These are phyloP conservation scores for Agaricales sp. DNA, from an alignment of 1,284 basidiomycete genomes.

Conservation along the genomic window DNA sequence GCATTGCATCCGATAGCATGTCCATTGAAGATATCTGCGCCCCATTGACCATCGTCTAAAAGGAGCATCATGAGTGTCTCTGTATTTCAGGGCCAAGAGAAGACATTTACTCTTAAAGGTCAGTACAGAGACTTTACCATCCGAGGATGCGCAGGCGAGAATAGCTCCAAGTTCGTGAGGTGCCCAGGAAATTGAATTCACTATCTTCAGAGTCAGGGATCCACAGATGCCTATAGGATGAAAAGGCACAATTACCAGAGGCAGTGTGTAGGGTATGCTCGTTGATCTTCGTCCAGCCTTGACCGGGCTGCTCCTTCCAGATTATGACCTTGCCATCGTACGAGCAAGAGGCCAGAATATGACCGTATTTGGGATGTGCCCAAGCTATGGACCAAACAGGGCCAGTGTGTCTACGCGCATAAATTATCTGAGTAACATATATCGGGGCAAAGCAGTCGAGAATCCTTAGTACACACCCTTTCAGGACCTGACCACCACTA, in stretches of 20 bases:
- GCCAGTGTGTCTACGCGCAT: slow-evolving; percentile 74
- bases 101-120: slow-evolving; percentile 86
- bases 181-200: slow-evolving; percentile 98
- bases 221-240: not conserved
- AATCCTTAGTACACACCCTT: slow-evolving; percentile 50
- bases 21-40: slow-evolving; percentile 90
- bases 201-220: slow-evolving; percentile 27
- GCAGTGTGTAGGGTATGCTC: slow-evolving; percentile 94
- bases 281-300: slow-evolving; percentile 89
- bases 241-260: slow-evolving; percentile 50
- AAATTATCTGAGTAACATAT: not conserved
- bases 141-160: slow-evolving; percentile 95
- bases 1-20: slow-evolving; percentile 97
- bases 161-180: slow-evolving; percentile 96
- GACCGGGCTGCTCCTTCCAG: slow-evolving; percentile 83
- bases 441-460: not conserved
- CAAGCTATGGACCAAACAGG: slow-evolving; percentile 99
- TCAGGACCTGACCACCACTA: slow-evolving; percentile 65
- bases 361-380: slow-evolving; percentile 96
- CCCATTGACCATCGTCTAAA: slow-evolving; percentile 92
- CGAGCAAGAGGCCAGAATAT: slow-evolving; percentile 93
- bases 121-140: slow-evolving; percentile 94
- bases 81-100: not conserved
- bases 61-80: not conserved
- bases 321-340: slow-evolving; percentile 98